phyloP scores from a whole-genome alignment of 768 basidiomycete genomes.

The Hygrocybe punicea region DNA sequence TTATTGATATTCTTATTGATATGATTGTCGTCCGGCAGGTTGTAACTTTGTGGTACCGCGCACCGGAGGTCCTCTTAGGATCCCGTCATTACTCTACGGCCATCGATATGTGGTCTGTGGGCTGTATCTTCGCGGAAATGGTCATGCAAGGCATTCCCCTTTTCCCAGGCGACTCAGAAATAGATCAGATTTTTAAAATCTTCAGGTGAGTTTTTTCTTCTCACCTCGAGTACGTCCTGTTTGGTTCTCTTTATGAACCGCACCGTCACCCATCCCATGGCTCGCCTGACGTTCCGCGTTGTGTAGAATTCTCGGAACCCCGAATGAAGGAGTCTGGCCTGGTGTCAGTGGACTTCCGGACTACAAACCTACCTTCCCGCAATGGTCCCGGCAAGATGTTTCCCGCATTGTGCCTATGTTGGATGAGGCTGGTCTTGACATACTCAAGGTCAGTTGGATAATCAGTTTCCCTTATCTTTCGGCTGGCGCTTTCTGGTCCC shows the following conservation, averaged over 20 bases:
- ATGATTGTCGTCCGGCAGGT: constrained; percentile 59
- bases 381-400: constrained; percentile 83
- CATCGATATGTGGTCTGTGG: constrained; percentile 99
- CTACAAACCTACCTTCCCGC: constrained; percentile 95
- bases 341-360: constrained; percentile 85
- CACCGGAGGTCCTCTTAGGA: constrained; percentile 94
- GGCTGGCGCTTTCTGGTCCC: background rate
- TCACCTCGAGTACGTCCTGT: background rate
- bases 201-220: constrained; percentile 65
- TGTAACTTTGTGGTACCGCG: constrained; percentile 98
- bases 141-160: constrained; percentile 84
- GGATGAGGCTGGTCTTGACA: constrained; percentile 75
- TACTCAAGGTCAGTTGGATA: constrained; percentile 51
- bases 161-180: constrained; percentile 99
- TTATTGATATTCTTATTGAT: no score
- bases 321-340: constrained; percentile 88
- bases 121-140: constrained; percentile 99
- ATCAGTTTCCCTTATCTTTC: background rate
- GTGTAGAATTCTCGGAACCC: constrained; percentile 86
- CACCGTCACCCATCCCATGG: background rate
- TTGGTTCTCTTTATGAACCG: background rate
- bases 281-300: background rate
- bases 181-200: constrained; percentile 99
- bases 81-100: constrained; percentile 96
- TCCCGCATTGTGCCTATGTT: constrained; percentile 60